Evolutionary conservation across 192 early-diverging fungal species (phyloP).

Genomic region (Podila epigama): DNA sequence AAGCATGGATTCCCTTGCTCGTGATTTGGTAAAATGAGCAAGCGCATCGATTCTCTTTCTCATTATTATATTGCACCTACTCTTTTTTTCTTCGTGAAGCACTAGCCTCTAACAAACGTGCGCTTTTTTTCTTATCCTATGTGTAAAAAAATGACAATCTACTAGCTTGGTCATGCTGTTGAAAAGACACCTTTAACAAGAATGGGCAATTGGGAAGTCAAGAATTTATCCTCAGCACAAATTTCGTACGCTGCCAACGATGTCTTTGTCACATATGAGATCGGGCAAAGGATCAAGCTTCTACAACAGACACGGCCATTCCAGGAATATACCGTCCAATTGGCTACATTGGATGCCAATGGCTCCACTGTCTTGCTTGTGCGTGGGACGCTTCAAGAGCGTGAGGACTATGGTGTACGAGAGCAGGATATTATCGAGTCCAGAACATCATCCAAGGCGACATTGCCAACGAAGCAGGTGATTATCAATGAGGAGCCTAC

Average conservation of each 20-base stretch:
- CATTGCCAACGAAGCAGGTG: not conserved
- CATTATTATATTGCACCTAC: no score
- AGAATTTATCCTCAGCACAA: not conserved
- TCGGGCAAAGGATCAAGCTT: constrained; percentile 27
- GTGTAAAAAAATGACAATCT: not conserved
- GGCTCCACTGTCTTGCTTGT: constrained; percentile 2
- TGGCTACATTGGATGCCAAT: constrained; percentile 6
- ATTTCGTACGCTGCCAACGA: constrained; percentile 44
- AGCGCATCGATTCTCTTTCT: not conserved
- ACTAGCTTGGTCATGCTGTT: constrained; percentile 26
- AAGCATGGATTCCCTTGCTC: constrained; percentile 25
- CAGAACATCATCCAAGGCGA: not conserved
- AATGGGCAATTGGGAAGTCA: constrained; percentile 38
- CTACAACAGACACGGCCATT: constrained; percentile 6
- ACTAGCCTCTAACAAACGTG: no score
- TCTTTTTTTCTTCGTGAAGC: no score
- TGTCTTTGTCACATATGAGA: constrained; percentile 42
- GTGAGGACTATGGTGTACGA: not conserved
- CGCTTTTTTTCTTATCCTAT: no score
- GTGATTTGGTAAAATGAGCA: constrained; percentile 15
- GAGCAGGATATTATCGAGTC: constrained; percentile 11
- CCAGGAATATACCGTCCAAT: constrained; percentile 9
- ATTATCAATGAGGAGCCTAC: not conserved
- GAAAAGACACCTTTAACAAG: constrained; percentile 9
- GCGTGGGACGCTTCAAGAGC: constrained; percentile 27